phyloP scores from a whole-genome alignment of 352 stramenopile species.

The Phytopythium delawarense region DNA sequence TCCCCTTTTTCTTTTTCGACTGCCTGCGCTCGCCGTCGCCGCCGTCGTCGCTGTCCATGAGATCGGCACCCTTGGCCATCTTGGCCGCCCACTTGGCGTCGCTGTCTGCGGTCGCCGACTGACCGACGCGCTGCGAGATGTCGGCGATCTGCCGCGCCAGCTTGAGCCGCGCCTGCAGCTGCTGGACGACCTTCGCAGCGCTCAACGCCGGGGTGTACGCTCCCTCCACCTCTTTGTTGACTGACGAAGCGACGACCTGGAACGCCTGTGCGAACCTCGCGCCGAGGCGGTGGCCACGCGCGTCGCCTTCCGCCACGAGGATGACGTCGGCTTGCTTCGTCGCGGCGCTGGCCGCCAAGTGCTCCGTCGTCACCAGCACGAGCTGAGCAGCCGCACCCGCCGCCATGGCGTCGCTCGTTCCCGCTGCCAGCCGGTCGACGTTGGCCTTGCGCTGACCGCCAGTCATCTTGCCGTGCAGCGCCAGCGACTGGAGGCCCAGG shows the following conservation, averaged over 20 bases:
- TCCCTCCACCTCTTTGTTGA: slow-evolving; percentile 7
- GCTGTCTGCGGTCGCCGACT: slow-evolving; percentile 15
- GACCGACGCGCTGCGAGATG: slow-evolving; percentile 36
- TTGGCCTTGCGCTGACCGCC: slow-evolving; percentile 43
- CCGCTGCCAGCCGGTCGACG: slow-evolving; percentile 33
- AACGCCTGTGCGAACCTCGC: slow-evolving; percentile 40
- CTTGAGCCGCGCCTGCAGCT: slow-evolving; percentile 48
- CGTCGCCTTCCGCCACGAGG: slow-evolving; percentile 16
- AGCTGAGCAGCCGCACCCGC: slow-evolving; percentile 15
- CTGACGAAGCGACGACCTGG: slow-evolving; percentile 4
- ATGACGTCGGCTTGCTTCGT: slow-evolving; percentile 31
- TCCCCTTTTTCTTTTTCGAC: slow-evolving; percentile 27
- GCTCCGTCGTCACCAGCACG: slow-evolving; percentile 60
- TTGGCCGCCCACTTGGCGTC: slow-evolving; percentile 62
- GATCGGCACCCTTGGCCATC: slow-evolving; percentile 47
- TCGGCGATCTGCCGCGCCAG: slow-evolving; percentile 53
- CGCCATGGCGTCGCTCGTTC: neutral
- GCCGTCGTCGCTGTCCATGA: slow-evolving; percentile 38
- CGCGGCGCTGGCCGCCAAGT: slow-evolving; percentile 33
- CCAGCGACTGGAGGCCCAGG: slow-evolving; percentile 53
- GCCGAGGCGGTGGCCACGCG: slow-evolving; percentile 6
- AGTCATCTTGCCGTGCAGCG: slow-evolving; percentile 72
- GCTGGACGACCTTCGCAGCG: slow-evolving; percentile 23
- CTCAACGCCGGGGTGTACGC: slow-evolving; percentile 25
- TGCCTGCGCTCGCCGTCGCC: slow-evolving; percentile 32